A percentile compares a stretch with the other conserved stretches of the same genome.
Conservation (phyloP, 176 grass and related monocot species). For the Microstegium vimineum region DNA sequence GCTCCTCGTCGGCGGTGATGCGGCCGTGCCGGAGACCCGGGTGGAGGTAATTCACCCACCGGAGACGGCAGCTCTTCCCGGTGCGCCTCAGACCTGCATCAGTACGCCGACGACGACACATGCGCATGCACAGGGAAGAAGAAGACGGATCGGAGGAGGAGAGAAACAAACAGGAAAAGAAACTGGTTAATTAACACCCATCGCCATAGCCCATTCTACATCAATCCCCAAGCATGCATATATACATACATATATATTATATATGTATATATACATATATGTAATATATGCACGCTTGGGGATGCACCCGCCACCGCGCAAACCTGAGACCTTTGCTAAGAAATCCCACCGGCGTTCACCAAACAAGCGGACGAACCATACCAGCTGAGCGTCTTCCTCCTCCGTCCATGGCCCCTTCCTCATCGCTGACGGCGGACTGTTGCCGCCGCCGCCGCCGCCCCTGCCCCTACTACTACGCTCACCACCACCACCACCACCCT, state of each 20-base stretch:
- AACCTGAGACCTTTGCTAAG: conserved; percentile 99
- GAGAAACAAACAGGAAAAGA: conserved; percentile 7
- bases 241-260: not conserved
- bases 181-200: conserved; percentile 32
- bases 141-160: not conserved
- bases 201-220: conserved; percentile 12
- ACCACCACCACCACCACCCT: not conserved
- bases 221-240: conserved; percentile 7
- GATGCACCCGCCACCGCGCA: conserved; percentile 98
- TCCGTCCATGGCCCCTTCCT: conserved; percentile 95
- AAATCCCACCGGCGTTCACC: conserved; percentile 99
- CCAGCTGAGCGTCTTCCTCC: conserved; percentile 97
- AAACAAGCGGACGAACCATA: conserved; percentile 99
- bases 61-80: conserved; percentile 85
- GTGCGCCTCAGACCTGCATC: conserved; percentile 78
- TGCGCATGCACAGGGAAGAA: conserved; percentile 24
- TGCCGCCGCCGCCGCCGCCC: not conserved
- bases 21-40: conserved; percentile 74
- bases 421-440: not conserved
- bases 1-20: conserved; percentile 87
- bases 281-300: not conserved
- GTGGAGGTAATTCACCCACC: conserved; percentile 93
- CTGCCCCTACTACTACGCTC: not conserved
- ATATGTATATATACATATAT: not conserved
- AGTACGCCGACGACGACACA: conserved; percentile 11